phyloP scores from a whole-genome alignment of 129 eudicot species.

The Saussurea involucrata region DNA sequence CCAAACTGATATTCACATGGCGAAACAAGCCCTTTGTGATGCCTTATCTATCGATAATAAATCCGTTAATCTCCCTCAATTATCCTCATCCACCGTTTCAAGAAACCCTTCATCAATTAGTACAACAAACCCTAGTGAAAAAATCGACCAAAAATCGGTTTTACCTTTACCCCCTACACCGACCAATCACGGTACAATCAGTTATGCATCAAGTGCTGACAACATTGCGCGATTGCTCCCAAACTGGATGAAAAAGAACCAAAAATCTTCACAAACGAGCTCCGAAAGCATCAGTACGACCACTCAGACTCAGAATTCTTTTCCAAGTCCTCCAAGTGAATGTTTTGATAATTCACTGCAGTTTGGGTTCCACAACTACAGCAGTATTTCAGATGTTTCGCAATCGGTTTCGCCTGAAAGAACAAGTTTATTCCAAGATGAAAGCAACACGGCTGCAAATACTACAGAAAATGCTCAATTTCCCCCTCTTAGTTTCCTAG shows the following conservation, averaged over 20 bases:
- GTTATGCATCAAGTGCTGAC: conserved; percentile 42
- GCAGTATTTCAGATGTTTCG: conserved; percentile 33
- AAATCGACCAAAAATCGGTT: conserved; percentile 11
- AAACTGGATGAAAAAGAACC: conserved; percentile 26
- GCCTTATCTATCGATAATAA: conserved; percentile 38
- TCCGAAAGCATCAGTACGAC: conserved; percentile 29
- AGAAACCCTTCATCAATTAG: not conserved
- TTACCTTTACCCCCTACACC: conserved; percentile 10
- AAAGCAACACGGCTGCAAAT: conserved; percentile 24
- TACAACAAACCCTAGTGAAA: conserved; percentile 20
- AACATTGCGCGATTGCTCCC: conserved; percentile 39
- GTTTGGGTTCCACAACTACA: conserved; percentile 26
- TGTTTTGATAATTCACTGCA: conserved; percentile 27
- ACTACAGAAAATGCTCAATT: conserved; percentile 14
- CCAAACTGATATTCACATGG: conserved; percentile 43
- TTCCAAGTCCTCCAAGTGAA: conserved; percentile 30
- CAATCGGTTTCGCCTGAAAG: conserved; percentile 34
- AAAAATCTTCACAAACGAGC: conserved; percentile 29
- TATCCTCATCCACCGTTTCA: conserved; percentile 15
- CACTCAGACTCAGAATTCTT: conserved; percentile 10
- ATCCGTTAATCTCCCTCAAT: conserved; percentile 18
- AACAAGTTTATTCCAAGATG: conserved; percentile 28
- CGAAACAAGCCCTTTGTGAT: conserved; percentile 44
- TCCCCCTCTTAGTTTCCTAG: conserved; percentile 47
- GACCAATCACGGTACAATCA: conserved; percentile 7